These are phyloP conservation scores for Podospora pseudoanserina DNA, from an alignment of 495 filamentous ascomycete genomes.

Conservation along the genomic window DNA sequence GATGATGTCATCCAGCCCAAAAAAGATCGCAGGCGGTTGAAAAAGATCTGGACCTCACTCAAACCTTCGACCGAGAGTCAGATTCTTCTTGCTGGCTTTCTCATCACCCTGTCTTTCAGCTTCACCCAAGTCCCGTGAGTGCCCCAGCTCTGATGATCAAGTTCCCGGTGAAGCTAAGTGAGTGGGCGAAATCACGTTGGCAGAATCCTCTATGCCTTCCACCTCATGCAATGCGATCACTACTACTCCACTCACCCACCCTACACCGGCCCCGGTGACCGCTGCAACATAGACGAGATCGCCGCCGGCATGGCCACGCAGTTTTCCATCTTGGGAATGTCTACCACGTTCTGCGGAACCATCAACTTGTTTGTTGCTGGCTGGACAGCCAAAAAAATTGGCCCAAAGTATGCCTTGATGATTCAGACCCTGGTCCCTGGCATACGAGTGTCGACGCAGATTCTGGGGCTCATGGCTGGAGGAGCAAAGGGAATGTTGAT, in stretches of 20 bases:
- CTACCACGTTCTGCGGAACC: conserved; percentile 49
- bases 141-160: no score
- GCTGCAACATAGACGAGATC: conserved; percentile 48
- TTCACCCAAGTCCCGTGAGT: conserved; percentile 56
- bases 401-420: conserved; percentile 49
- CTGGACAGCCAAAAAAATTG: conserved; percentile 54
- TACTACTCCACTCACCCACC: conserved; percentile 49
- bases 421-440: conserved; percentile 51
- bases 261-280: conserved; percentile 33
- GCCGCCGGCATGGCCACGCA: conserved; percentile 53
- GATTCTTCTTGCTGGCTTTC: conserved; percentile 49
- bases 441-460: conserved; percentile 51
- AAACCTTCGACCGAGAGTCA: conserved; percentile 35
- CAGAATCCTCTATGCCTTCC: conserved; percentile 53
- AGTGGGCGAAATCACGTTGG: not conserved
- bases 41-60: not conserved
- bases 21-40: not conserved
- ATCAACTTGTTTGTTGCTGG: conserved; percentile 56
- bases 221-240: conserved; percentile 56
- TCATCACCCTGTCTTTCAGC: conserved; percentile 54
- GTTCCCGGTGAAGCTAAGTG: not conserved
- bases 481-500: conserved; percentile 51
- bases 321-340: conserved; percentile 49
- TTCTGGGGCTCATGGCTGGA: conserved; percentile 50
- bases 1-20: not conserved